Conservation (phyloP, 192 early-diverging fungal genomes). For the Pecoramyces ruminantium region DNA sequence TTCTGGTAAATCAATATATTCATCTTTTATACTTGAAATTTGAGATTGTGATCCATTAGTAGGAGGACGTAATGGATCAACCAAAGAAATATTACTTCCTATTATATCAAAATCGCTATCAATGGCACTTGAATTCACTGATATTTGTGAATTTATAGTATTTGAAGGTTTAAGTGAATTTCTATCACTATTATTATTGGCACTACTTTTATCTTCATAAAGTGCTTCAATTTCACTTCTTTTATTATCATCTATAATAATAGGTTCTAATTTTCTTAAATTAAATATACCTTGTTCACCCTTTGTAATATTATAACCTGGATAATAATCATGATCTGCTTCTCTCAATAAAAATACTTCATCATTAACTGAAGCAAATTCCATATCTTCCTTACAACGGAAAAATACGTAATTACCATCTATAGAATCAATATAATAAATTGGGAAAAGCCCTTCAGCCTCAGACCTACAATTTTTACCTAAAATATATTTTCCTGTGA, state of each 20-base stretch:
- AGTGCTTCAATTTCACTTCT: neutral
- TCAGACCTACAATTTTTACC: neutral
- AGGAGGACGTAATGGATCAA: no score
- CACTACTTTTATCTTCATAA: neutral
- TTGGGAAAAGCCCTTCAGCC: neutral
- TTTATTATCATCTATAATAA: neutral
- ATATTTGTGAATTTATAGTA: no score
- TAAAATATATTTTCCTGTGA: neutral
- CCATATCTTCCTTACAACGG: neutral
- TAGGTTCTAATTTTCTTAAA: neutral
- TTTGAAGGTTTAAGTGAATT: no score
- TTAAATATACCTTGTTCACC: neutral
- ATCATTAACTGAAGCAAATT: neutral
- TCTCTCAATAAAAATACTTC: neutral
- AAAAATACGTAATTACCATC: neutral
- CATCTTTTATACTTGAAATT: no score
- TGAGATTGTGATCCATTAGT: no score
- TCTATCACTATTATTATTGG: neutral
- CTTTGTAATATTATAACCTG: neutral
- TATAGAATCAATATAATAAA: neutral
- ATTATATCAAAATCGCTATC: no score
- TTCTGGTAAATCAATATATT: no score
- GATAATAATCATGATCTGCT: neutral
- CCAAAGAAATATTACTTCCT: no score
- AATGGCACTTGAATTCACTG: no score